Percentiles rank a stretch among this genome's conserved stretches.
phyloP scores from a whole-genome alignment of 1,284 basidiomycete genomes.

The Moniliella sp. region DNA sequence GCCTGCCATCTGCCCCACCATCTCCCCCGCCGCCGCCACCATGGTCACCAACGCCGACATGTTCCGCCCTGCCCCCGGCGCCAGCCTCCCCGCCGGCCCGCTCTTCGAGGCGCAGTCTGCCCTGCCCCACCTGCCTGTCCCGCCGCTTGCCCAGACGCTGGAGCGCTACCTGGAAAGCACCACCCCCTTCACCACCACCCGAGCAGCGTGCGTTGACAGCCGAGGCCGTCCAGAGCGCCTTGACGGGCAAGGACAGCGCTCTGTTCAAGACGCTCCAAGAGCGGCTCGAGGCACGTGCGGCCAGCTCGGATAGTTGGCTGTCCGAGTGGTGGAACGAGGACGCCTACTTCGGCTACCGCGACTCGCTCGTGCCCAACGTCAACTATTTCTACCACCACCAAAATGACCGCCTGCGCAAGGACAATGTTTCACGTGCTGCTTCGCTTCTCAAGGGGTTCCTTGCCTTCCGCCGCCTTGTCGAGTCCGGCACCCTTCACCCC shows the following conservation, averaged over 20 bases:
- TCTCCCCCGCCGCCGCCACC: too few species aligned
- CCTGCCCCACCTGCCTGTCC: slow-evolving; percentile 29
- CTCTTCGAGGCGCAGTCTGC: slow-evolving; percentile 14
- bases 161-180: slow-evolving; percentile 24
- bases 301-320: slow-evolving; percentile 49
- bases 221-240: slow-evolving; percentile 38
- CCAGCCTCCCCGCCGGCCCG: too few species aligned
- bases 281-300: slow-evolving; percentile 53
- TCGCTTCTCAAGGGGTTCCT: slow-evolving; percentile 27
- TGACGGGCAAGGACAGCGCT: slow-evolving; percentile 49
- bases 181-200: slow-evolving; percentile 13
- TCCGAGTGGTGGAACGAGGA: slow-evolving; percentile 92
- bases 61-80: too few species aligned
- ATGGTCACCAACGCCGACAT: too few species aligned
- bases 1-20: too few species aligned
- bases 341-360: slow-evolving; percentile 45
- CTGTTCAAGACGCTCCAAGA: slow-evolving; percentile 56
- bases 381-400: slow-evolving; percentile 86
- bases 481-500: slow-evolving; percentile 53
- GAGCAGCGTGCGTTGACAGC: slow-evolving; percentile 13
- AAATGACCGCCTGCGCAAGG: slow-evolving; percentile 37
- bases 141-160: slow-evolving; percentile 24
- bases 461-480: slow-evolving; percentile 23
- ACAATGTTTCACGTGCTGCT: slow-evolving; percentile 18
- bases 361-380: slow-evolving; percentile 76